Percentiles rank a stretch among this genome's conserved stretches.
Conservation (phyloP, 108 stramenopile genomes). For the Stephanodiscus minutulus region DNA sequence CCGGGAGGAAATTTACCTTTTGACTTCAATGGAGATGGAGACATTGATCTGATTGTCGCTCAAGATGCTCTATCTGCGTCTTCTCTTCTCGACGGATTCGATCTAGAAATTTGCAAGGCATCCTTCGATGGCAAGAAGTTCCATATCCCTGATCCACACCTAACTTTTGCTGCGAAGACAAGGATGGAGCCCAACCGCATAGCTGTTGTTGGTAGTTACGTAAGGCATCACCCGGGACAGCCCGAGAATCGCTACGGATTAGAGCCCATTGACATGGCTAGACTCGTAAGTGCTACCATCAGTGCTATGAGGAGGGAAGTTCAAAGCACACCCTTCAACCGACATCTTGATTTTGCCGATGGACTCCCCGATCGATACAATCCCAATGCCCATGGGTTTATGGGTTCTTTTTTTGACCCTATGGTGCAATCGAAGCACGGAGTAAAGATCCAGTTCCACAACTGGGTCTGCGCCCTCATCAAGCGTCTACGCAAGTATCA, state of each 20-base stretch:
- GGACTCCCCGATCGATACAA: constrained; percentile 9
- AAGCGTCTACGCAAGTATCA: constrained; percentile 21
- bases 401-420: neutral
- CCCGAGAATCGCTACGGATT: neutral
- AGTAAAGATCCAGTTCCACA: constrained; percentile 14
- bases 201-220: constrained; percentile 19
- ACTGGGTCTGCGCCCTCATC: constrained; percentile 21
- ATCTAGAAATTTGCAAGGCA: constrained; percentile 24
- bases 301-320: constrained; percentile 15
- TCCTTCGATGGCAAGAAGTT: constrained; percentile 27
- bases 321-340: constrained; percentile 15
- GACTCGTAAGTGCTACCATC: neutral
- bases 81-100: constrained; percentile 21
- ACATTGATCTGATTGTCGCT: constrained; percentile 19
- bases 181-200: constrained; percentile 25
- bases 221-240: constrained; percentile 2
- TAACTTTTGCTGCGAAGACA: constrained; percentile 19
- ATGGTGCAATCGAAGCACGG: neutral
- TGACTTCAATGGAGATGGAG: constrained; percentile 8
- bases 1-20: constrained; percentile 17
- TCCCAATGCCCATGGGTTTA: neutral
- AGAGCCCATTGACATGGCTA: neutral
- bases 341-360: constrained; percentile 14
- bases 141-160: constrained; percentile 33
- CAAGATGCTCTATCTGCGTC: neutral